These are phyloP conservation scores for Musa beccarii DNA, from an alignment of 176 grass and related monocot genomes.

Conservation along the genomic window DNA sequence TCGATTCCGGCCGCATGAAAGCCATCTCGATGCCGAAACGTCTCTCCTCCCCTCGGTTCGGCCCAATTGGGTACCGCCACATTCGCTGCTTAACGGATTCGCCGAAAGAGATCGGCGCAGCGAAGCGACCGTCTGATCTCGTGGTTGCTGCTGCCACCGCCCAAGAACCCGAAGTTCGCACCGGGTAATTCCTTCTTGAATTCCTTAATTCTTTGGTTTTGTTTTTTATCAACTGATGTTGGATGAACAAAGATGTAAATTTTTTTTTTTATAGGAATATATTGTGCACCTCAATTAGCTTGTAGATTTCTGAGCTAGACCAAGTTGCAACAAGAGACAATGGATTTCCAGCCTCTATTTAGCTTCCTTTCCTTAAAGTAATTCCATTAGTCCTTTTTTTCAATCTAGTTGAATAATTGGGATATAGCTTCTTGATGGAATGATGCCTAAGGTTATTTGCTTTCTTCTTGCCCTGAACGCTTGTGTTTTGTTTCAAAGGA, in stretches of 20 bases:
- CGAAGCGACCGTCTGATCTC: not conserved
- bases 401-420: too few species aligned
- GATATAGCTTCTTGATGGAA: too few species aligned
- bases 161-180: not conserved
- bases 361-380: too few species aligned
- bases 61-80: not conserved
- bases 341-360: too few species aligned
- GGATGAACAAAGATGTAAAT: not conserved
- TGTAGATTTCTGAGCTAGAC: too few species aligned
- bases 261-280: not conserved
- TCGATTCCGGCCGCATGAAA: not conserved
- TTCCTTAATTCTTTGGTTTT: not conserved
- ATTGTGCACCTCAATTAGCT: too few species aligned
- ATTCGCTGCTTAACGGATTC: conserved; percentile 4
- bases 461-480: too few species aligned
- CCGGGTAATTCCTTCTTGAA: not conserved
- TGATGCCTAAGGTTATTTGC: too few species aligned
- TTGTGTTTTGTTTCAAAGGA: too few species aligned
- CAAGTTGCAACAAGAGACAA: too few species aligned
- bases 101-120: not conserved
- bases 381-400: too few species aligned
- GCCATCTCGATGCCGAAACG: not conserved
- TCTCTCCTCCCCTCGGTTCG: not conserved
- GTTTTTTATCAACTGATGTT: not conserved
- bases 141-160: not conserved